Base-by-base conservation (phyloP, 2,329 filamentous ascomycete species). In the Pestalotiopsis sp. region DNA sequence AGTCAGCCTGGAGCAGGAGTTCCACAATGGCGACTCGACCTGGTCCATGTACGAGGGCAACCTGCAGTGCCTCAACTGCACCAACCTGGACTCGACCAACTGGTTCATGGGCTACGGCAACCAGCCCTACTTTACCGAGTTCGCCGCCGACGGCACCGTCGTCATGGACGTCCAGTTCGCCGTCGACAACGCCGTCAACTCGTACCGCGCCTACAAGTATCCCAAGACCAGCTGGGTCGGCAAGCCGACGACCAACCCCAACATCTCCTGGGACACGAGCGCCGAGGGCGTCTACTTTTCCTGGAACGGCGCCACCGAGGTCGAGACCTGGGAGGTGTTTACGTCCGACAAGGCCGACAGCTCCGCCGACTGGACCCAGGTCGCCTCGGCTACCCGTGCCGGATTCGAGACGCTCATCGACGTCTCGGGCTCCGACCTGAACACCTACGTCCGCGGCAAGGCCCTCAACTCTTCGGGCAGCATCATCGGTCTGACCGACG, bases 81-180 rank as follows among this genome's bases (percentile, higher is more conserved):
- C 41, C 23, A 14, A 65, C n/a, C 80, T 90, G 0, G 81, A 84
- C 0, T 83, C 83, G 64, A 84, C 84, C 55, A 85, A 87, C 70
- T 83, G 83, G 7, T 79, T 90, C 57, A 83, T 90, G 45, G 86
- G 87, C 69, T 90, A 87, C 86, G 87, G 88, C 23, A 83, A 80
- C 0, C 79, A 82, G 41, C 84, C 84, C 0, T 82, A 81, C 9
- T 73, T 85, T 23, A 86, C 83, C 7, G 84, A 85, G 71, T 82
- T 86, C 72, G 78, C 79, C 0, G 72, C 79, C 1, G 81, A 85
- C 39, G 87, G 86, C 9, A 75, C 80, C 7, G 75, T 84, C 4
- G 78, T 90, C 13, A 87, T 87, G 78, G 84, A 88, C 69, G 83
- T 78, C 6, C 71, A 73, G 69, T 61, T 75, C 2, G 72, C 72